These are phyloP conservation scores for Penicillium tannophilum DNA, from an alignment of 495 filamentous ascomycete species.

Conservation along the genomic window DNA sequence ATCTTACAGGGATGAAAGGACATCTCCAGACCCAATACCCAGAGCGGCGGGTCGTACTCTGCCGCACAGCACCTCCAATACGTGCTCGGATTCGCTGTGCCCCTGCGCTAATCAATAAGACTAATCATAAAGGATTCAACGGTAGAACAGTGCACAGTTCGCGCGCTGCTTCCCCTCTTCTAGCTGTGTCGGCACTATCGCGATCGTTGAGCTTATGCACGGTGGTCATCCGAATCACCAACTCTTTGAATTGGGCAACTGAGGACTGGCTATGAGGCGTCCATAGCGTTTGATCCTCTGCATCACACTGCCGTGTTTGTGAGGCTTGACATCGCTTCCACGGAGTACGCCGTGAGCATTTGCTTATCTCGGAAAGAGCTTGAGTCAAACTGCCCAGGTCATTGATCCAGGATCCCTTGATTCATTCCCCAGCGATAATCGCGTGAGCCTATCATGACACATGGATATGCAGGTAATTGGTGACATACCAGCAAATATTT, in stretches of 20 bases:
- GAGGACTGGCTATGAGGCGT: constrained; percentile 10
- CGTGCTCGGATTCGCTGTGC: constrained; percentile 21
- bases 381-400: constrained; percentile 2
- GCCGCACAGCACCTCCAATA: constrained; percentile 17
- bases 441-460: constrained; percentile 7
- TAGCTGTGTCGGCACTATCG: constrained; percentile 1
- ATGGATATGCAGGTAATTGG: neutral
- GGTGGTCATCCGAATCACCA: constrained; percentile 22
- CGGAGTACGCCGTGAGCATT: neutral
- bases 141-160: constrained; percentile 18
- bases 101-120: constrained; percentile 17
- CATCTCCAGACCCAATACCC: constrained; percentile 24
- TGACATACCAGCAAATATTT: neutral
- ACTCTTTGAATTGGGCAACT: constrained; percentile 11
- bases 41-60: constrained; percentile 20
- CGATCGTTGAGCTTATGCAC: constrained; percentile 22
- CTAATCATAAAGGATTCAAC: constrained; percentile 15
- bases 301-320: neutral
- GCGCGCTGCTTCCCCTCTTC: constrained; percentile 17
- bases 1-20: constrained; percentile 15
- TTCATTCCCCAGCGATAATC: neutral
- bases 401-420: constrained; percentile 11
- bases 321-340: neutral
- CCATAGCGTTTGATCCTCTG: neutral
- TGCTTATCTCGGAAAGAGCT: constrained; percentile 11